Conservation (phyloP, 75 land plant genomes). For the Cryptomeria japonica region DNA sequence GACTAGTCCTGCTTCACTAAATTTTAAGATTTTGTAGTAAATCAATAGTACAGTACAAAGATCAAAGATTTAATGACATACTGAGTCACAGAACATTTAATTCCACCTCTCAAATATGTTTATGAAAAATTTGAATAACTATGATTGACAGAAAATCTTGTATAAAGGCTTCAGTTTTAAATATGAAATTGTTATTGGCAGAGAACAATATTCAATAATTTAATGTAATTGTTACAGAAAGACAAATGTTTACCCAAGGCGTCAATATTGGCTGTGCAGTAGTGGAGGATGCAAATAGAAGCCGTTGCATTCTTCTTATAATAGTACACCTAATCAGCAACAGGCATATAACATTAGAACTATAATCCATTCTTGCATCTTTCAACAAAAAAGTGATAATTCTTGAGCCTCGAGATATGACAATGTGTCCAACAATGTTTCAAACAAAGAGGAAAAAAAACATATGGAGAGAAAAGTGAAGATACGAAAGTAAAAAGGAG, state of each 20-base stretch:
- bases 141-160: not conserved
- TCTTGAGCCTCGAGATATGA: not conserved
- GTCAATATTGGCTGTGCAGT: conserved; percentile 96
- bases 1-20: not conserved
- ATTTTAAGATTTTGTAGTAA: not conserved
- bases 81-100: not conserved
- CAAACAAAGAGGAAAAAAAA: not conserved
- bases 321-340: conserved; percentile 64
- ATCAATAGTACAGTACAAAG: not conserved
- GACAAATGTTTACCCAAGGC: conserved; percentile 69
- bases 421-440: not conserved
- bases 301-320: conserved; percentile 85
- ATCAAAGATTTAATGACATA: not conserved
- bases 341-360: not conserved
- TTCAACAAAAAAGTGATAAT: not conserved
- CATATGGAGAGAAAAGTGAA: not conserved
- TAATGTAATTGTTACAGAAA: not conserved
- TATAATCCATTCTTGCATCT: not conserved
- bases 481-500: not conserved
- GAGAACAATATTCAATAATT: not conserved
- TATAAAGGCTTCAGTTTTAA: not conserved
- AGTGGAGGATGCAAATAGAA: conserved; percentile 95
- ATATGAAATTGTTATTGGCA: not conserved
- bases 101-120: not conserved
- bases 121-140: not conserved